Base-by-base conservation (phyloP, 2,329 filamentous ascomycete species). In the Exophiala xenobiotica region DNA sequence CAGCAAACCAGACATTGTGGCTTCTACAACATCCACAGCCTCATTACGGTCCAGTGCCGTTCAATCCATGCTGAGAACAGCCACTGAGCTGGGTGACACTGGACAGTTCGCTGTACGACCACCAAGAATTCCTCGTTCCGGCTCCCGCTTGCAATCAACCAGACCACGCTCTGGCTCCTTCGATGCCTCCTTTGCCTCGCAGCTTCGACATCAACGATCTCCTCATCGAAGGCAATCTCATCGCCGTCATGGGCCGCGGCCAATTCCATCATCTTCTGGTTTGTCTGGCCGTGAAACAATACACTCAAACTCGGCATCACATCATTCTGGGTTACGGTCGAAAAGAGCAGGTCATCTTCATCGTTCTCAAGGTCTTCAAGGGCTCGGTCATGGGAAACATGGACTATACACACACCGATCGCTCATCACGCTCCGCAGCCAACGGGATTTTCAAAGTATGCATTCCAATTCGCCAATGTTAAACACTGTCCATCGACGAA, bases 61-160 rank as follows among this genome's bases (percentile, higher is more conserved):
- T n/a, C 77, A 82, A 59, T 78, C 80, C 64, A 84, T 85, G 82
- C 70, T 85, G 52, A 85, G 80, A 68, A 85, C 78, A 3, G 83
- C 79, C 1, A 85, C 81, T 1, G 82, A 85, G 62, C 83, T 81
- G 6, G 81, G 82, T n/a, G 80, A 85, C 58, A 81, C 83, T 58
- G 81, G 80, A 3, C 67, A 79, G 43, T 84, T 83, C 64, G 81
- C 78, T 45, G 80, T 82, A 58, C 74, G 70, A 40, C 70, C 75
- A 6, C 63, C 67, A 35, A 63, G 65, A 49, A 53, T 69, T 12
- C 65, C 64, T 7, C 67, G 70, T 9, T 67, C 67, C 4, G 64
- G 65, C 8, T 61, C 65, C 6, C 53, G 54, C n/a, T 14, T 49
- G 16, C 58, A 52, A 33, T 48, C 54, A 12, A 51, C 51, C 9